phyloP scores from a whole-genome alignment of 345 rosid genomes.

The Ricinus communis region DNA sequence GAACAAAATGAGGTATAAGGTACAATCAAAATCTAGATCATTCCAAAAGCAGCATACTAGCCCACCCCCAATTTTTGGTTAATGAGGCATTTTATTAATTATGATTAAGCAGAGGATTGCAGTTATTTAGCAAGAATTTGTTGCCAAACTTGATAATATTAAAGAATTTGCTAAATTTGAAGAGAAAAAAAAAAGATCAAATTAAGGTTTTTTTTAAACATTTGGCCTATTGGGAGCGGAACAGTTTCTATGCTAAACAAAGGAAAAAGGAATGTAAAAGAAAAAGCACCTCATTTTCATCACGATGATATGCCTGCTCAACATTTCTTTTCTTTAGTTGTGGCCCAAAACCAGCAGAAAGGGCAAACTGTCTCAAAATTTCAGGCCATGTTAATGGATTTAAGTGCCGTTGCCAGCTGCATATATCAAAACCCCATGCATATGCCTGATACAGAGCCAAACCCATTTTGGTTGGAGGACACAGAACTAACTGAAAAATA shows the following conservation, averaged over 20 bases:
- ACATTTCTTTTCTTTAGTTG: conserved; percentile 54
- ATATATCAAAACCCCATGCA: conserved; percentile 90
- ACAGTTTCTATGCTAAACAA: neutral
- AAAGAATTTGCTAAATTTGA: no score
- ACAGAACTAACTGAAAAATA: neutral
- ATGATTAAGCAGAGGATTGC: no score
- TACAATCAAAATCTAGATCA: no score
- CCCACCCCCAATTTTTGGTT: no score
- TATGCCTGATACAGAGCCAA: conserved; percentile 53
- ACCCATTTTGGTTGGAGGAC: neutral
- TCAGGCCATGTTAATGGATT: conserved; percentile 90
- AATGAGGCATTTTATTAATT: no score
- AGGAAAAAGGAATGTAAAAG: conserved; percentile 7
- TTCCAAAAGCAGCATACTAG: no score
- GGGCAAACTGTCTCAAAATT: conserved; percentile 76
- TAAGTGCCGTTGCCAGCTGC: conserved; percentile 73
- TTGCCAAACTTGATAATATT: no score
- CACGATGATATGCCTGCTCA: conserved; percentile 46
- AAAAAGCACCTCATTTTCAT: conserved; percentile 59
- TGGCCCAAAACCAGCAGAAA: conserved; percentile 87
- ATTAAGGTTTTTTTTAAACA: no score
- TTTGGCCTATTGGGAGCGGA: conserved; percentile 5
- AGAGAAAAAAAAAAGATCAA: no score
- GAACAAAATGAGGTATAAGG: neutral
- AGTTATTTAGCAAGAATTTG: no score